Evolutionary conservation across 1,284 basidiomycete species (phyloP).

Genomic region (Apiotrichum laibachii): DNA sequence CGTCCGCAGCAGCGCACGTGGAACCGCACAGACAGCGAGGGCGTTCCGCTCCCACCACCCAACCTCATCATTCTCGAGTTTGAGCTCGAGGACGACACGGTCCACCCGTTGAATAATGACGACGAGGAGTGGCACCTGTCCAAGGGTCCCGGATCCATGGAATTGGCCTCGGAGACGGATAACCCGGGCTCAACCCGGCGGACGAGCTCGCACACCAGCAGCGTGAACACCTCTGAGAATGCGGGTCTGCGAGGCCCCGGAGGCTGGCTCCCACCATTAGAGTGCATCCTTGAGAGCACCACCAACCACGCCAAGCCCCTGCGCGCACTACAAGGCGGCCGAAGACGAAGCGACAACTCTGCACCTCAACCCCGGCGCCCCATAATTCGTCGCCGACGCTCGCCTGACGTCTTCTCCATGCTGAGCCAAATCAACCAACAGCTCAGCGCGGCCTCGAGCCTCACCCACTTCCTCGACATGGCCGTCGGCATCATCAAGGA

Average conservation of each 20-base stretch:
- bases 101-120: constrained; percentile 62
- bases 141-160: background rate
- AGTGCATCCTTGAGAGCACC: constrained; percentile 71
- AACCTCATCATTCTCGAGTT: constrained; percentile 72
- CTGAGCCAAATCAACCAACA: constrained; percentile 84
- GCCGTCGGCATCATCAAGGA: constrained; percentile 78
- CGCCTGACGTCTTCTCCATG: constrained; percentile 67
- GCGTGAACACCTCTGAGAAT: too few species aligned
- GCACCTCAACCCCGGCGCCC: too few species aligned
- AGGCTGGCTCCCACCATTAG: constrained; percentile 54
- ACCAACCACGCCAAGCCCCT: constrained; percentile 70
- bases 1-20: constrained; percentile 52
- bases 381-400: too few species aligned
- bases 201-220: too few species aligned
- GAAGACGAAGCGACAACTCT: background rate
- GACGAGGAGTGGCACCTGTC: background rate
- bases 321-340: constrained; percentile 63
- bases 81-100: constrained; percentile 69
- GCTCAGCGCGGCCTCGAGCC: constrained; percentile 65
- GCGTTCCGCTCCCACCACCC: constrained; percentile 28
- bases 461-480: constrained; percentile 72
- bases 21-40: constrained; percentile 33
- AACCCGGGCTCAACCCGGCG: too few species aligned
- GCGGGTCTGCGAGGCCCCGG: constrained; percentile 41
- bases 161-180: background rate